Conservation (phyloP, 2,329 filamentous ascomycete species). For the Botrytis medusae region DNA sequence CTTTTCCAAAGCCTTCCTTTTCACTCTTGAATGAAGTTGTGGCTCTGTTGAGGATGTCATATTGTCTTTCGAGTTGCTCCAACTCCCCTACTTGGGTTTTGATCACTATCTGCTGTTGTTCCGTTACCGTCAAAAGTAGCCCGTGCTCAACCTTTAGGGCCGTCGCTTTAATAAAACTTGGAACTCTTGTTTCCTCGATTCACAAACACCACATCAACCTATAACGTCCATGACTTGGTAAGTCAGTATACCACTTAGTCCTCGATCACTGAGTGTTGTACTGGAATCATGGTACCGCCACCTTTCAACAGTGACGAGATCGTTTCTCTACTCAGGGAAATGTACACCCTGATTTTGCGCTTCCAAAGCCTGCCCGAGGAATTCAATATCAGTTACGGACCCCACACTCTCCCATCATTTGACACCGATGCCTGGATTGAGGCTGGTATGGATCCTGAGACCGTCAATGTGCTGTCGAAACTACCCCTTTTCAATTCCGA, state of each 20-base stretch:
- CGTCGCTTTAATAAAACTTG: background rate
- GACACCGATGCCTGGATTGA: constrained; percentile 16
- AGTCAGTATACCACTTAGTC: constrained; percentile 5
- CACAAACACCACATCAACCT: background rate
- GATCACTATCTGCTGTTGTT: no score
- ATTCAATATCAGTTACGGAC: constrained; percentile 21
- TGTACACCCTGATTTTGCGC: constrained; percentile 20
- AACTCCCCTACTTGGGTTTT: no score
- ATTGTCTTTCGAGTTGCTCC: no score
- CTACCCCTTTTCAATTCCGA: constrained; percentile 16
- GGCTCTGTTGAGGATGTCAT: no score
- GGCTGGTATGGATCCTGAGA: constrained; percentile 21
- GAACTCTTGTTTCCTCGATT: background rate
- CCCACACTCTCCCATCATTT: constrained; percentile 21
- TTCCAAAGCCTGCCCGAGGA: constrained; percentile 19
- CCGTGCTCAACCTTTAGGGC: no score
- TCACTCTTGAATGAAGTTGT: no score
- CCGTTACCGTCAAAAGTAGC: no score
- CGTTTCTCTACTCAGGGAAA: constrained; percentile 15
- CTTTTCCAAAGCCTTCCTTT: no score
- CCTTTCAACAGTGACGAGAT: constrained; percentile 12
- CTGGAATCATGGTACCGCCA: constrained; percentile 8
- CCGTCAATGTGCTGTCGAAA: constrained; percentile 17
- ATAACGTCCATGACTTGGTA: background rate
- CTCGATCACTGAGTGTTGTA: background rate